A percentile compares a stretch with the other conserved stretches of the same genome.
Evolutionary conservation across 176 grass and related monocot genomes (phyloP).

Genomic region (Cymbopogon citratus): DNA sequence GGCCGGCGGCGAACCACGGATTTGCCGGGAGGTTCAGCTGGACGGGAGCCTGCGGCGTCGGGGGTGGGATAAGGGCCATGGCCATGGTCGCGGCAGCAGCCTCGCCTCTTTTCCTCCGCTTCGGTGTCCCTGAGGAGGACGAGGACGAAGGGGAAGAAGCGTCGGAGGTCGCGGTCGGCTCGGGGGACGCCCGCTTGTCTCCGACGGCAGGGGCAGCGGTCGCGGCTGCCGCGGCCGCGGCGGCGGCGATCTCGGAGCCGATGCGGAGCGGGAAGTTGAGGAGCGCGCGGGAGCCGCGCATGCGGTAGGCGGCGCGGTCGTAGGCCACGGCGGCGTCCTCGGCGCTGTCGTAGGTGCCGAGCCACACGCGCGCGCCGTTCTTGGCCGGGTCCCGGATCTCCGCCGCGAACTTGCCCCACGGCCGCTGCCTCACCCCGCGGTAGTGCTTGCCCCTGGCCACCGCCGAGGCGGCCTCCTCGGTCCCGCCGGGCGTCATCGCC

Average conservation of each 20-base stretch:
- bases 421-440: conserved; percentile 57
- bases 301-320: conserved; percentile 80
- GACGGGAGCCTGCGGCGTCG: too few relatives aligned
- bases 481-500: neutral
- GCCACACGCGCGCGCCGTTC: conserved; percentile 86
- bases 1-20: too few relatives aligned
- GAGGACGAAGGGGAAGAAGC: conserved; percentile 38
- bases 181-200: conserved; percentile 15
- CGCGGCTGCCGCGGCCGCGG: neutral
- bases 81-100: conserved; percentile 42
- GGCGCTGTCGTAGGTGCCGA: conserved; percentile 74
- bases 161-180: conserved; percentile 19
- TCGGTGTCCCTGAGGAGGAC: conserved; percentile 45
- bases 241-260: conserved; percentile 36
- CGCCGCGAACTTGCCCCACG: conserved; percentile 68
- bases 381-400: conserved; percentile 66
- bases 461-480: neutral
- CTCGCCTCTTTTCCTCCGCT: conserved; percentile 57
- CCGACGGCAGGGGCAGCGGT: neutral
- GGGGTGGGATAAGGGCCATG: too few relatives aligned
- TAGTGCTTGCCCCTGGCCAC: conserved; percentile 53
- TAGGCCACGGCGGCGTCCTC: conserved; percentile 74
- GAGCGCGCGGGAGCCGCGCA: conserved; percentile 84
- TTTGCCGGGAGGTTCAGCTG: too few relatives aligned
- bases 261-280: conserved; percentile 89